These are phyloP conservation scores for Sphagnum magellanicum DNA, from an alignment of 228 moss, liverwort and hornwort genomes.

Conservation along the genomic window DNA sequence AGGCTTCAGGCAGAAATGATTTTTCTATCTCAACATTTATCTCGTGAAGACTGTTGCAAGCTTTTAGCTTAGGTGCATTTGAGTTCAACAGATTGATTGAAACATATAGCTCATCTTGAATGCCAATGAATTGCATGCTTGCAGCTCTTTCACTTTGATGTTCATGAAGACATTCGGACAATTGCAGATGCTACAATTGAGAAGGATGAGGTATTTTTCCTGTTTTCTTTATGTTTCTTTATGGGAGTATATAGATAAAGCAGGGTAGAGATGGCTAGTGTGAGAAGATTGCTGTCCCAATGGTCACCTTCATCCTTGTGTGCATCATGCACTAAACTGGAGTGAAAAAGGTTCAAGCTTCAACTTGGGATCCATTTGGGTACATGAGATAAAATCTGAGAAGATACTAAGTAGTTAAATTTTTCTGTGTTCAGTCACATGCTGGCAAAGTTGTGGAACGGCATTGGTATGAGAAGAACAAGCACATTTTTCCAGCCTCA, in stretches of 20 bases:
- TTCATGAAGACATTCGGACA: slow-evolving; percentile 98
- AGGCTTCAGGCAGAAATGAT: too few species aligned
- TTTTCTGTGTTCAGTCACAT: slow-evolving; percentile 59
- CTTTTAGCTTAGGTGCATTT: not conserved
- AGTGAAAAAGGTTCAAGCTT: too few species aligned
- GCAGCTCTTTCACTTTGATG: slow-evolving; percentile 99
- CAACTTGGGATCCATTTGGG: too few species aligned
- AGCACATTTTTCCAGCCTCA: slow-evolving; percentile 97
- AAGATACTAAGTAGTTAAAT: not conserved
- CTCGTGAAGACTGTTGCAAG: not conserved
- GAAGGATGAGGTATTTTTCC: slow-evolving; percentile 78
- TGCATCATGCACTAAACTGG: too few species aligned
- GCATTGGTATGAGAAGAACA: slow-evolving; percentile 99
- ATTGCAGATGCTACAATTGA: slow-evolving; percentile 98
- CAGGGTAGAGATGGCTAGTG: too few species aligned
- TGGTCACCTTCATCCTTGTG: too few species aligned
- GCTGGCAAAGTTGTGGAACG: slow-evolving; percentile 98
- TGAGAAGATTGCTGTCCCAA: too few species aligned
- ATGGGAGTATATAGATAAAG: too few species aligned
- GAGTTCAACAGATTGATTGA: not conserved
- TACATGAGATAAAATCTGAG: too few species aligned
- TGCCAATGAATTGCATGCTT: slow-evolving; percentile 2
- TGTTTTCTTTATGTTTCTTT: not conserved
- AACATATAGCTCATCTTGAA: not conserved
- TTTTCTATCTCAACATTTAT: not conserved